Percentiles rank a stretch among this genome's conserved stretches.
Evolutionary conservation across 257 asterid genomes (phyloP).

Genomic region (Anisodus tanguticus): DNA sequence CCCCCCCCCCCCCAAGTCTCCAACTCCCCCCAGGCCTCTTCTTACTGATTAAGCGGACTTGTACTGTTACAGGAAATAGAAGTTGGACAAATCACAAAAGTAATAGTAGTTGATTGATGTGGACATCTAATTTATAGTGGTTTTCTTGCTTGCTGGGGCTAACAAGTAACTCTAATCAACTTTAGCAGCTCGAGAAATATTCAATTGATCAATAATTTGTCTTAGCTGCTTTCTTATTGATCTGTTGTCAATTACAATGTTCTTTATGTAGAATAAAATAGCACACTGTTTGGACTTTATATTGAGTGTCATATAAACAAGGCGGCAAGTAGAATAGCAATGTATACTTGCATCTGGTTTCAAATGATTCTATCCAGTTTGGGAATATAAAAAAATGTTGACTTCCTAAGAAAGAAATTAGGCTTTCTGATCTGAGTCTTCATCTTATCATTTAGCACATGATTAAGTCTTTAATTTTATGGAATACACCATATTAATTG

Average conservation of each 20-base stretch:
- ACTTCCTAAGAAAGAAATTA: neutral
- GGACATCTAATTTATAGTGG: neutral
- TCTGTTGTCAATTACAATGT: neutral
- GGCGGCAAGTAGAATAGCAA: neutral
- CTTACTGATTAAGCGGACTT: neutral
- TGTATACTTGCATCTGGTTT: neutral
- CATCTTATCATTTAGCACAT: neutral
- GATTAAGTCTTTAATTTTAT: neutral
- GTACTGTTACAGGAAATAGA: neutral
- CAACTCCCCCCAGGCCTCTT: neutral
- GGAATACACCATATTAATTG: neutral
- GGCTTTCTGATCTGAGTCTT: neutral
- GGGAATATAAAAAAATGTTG: neutral
- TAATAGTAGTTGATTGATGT: neutral
- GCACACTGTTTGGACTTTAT: neutral
- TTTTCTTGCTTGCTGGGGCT: constrained; percentile 35
- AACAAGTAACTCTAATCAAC: constrained; percentile 28
- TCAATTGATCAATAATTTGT: constrained; percentile 30
- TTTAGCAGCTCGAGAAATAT: constrained; percentile 44
- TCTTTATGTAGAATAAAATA: neutral
- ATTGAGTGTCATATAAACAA: neutral
- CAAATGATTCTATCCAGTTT: neutral
- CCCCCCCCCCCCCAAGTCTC: neutral
- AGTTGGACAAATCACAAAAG: neutral
- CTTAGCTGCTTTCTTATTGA: constrained; percentile 29